Evolutionary conservation across 1,139 yeast genomes (phyloP), one percentile per base, ranked within the genome.

Genomic region (Hanseniaspora sp.): DNA sequence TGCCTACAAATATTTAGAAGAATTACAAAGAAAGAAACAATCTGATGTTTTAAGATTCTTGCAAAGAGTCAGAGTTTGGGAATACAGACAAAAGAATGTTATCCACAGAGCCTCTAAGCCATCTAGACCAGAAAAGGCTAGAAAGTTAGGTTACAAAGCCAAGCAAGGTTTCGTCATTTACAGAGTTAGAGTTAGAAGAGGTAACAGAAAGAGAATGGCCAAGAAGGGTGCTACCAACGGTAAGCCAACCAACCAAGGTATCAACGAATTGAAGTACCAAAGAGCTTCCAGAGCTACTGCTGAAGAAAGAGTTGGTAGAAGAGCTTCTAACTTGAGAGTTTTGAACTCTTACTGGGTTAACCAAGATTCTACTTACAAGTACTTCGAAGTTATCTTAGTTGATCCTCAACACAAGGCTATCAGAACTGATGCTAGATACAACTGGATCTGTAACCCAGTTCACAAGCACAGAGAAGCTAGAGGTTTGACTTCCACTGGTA

Each of bases 221-320:
- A 90, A 95, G 80, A 92, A 92, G 92, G 98, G 98, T 86, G 97
- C 96, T 71, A 92, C 97, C 74, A 90, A 90, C 84, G 98, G 98
- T 86, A 92, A 92, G 86, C 98, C 98, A 83, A 92, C 98, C 81
- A 92, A 92, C 95, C 95, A 87, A 81, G 98, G 98, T 86, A 94
- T 92, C 68, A 83, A 83, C 82, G 96, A 92, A 77, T 86, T 92
- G 80, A 92, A 92, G 82, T 90, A 88, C 95, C 98, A 92, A 82
- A 87, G 94, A 78, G 84, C 96, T 63, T 80, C 87, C 76, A 87
- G 95, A 77, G 80, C 95, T 67, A 90, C 96, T 69, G 98, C 98
- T 69, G 98, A 92, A 80, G 98, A 92, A 81, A 88, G 97, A 82
- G 95, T 90, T 70, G 98, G 96, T 71, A 90, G 96, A 75, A 88